Percentiles rank a stretch among this genome's conserved stretches.
Evolutionary conservation across 2,329 filamentous ascomycete genomes (phyloP).

Genomic region (Orbilia javanica): DNA sequence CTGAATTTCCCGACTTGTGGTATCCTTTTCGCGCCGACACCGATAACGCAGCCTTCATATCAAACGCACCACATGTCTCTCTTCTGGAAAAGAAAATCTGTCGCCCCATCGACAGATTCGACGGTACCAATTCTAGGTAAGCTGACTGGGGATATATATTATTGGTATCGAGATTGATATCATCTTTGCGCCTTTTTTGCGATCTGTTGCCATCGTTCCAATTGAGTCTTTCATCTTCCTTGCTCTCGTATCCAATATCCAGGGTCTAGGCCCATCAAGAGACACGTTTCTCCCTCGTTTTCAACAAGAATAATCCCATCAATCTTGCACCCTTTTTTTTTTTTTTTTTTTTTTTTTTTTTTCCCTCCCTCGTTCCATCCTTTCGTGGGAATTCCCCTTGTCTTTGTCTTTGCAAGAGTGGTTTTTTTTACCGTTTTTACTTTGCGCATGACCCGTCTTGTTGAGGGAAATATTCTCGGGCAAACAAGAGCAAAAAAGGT

Average conservation of each 20-base stretch:
- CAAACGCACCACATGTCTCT: slow-evolving; percentile 33
- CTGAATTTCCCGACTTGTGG: not conserved
- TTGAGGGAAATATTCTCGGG: slow-evolving; percentile 52
- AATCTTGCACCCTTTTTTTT: not conserved
- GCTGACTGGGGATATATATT: slow-evolving; percentile 13
- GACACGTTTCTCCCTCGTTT: slow-evolving; percentile 16
- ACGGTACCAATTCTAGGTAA: slow-evolving; percentile 56
- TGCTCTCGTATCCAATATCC: slow-evolving; percentile 32
- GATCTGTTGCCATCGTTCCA: slow-evolving; percentile 1
- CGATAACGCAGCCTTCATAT: not conserved
- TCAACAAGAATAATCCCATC: not conserved
- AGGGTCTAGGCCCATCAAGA: slow-evolving; percentile 40
- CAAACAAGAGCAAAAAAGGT: slow-evolving; percentile 13
- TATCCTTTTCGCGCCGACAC: slow-evolving; percentile 12
- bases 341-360: no score
- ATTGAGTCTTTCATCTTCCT: slow-evolving; percentile 15
- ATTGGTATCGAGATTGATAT: slow-evolving; percentile 14
- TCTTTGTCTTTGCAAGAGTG: slow-evolving; percentile 16
- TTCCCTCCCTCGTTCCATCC: no score
- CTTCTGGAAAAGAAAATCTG: slow-evolving; percentile 57
- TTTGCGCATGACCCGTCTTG: slow-evolving; percentile 53
- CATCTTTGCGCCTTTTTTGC: slow-evolving; percentile 16
- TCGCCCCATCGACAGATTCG: slow-evolving; percentile 57
- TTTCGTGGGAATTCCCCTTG: slow-evolving; percentile 18
- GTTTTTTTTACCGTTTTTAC: slow-evolving; percentile 20